A percentile compares a stretch with the other conserved stretches of the same genome.
Evolutionary conservation across 2,329 filamentous ascomycete genomes (phyloP).

Genomic region (Pseudogymnoascus sp.): DNA sequence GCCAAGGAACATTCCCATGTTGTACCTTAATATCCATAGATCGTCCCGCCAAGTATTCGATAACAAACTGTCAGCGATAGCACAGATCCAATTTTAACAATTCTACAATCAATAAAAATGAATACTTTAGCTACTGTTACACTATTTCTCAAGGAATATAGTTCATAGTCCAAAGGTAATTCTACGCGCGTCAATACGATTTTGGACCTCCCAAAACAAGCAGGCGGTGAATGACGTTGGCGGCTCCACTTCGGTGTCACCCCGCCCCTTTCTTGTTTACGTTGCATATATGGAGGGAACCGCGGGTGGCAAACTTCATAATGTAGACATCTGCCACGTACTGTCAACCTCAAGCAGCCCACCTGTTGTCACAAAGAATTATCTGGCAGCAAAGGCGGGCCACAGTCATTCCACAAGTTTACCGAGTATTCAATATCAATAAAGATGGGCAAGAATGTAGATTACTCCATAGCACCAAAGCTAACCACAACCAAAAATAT

Average conservation of each 20-base stretch:
- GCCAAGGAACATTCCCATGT: constrained; percentile 7
- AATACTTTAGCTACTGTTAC: neutral
- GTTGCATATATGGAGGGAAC: too few relatives aligned
- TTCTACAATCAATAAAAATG: neutral
- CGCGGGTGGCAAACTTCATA: neutral
- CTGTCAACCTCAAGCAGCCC: neutral
- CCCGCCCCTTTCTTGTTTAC: neutral
- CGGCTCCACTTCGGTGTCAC: constrained; percentile 4
- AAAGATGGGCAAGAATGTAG: neutral
- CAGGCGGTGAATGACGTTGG: constrained; percentile 8
- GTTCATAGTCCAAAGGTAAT: neutral
- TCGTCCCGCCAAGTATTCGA: constrained; percentile 4
- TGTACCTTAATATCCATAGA: constrained; percentile 4
- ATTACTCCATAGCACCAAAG: constrained; percentile 1
- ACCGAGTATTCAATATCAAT: neutral
- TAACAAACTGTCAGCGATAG: constrained; percentile 4
- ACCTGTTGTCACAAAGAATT: neutral
- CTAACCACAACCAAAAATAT: neutral
- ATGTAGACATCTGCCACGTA: neutral
- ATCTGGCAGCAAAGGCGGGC: neutral
- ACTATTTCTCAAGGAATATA: neutral
- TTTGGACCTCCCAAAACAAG: neutral
- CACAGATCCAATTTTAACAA: constrained; percentile 5
- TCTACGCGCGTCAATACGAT: neutral
- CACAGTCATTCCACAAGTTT: neutral